Conservation (phyloP, 2,329 filamentous ascomycete genomes). For the Colletotrichum eremochloae region DNA sequence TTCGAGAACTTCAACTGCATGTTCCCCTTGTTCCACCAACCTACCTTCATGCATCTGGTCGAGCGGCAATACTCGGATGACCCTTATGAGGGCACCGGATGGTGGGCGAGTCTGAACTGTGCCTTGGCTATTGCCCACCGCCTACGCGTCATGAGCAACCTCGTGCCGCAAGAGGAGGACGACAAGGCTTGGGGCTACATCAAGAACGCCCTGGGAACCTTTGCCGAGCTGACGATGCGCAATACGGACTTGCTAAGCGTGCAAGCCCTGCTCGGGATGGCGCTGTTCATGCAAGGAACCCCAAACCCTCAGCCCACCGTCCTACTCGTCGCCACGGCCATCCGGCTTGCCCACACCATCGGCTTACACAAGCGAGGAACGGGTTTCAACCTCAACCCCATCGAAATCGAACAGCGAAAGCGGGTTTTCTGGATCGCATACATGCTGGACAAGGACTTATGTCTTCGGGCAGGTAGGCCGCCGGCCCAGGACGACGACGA, state of each 20-base stretch:
- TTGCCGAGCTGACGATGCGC: slow-evolving; percentile 93
- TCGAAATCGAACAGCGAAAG: slow-evolving; percentile 91
- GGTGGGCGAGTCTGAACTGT: slow-evolving; percentile 98
- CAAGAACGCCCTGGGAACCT: slow-evolving; percentile 95
- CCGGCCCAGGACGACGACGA: slow-evolving; percentile 75
- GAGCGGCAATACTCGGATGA: slow-evolving; percentile 93
- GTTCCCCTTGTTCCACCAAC: slow-evolving; percentile 97
- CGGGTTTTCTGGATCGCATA: slow-evolving; percentile 77
- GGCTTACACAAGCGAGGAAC: slow-evolving; percentile 94
- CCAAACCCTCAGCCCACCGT: slow-evolving; percentile 97
- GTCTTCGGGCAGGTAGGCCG: slow-evolving; percentile 70
- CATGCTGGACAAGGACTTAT: slow-evolving; percentile 74
- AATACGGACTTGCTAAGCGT: slow-evolving; percentile 96
- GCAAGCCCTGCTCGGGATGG: slow-evolving; percentile 93
- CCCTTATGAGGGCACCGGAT: slow-evolving; percentile 94
- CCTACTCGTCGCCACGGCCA: slow-evolving; percentile 89
- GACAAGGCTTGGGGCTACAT: slow-evolving; percentile 95
- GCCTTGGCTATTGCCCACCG: slow-evolving; percentile 93
- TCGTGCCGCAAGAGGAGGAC: slow-evolving; percentile 91
- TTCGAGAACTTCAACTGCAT: slow-evolving; percentile 99
- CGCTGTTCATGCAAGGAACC: slow-evolving; percentile 94
- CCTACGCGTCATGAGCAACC: slow-evolving; percentile 93
- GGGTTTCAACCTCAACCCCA: slow-evolving; percentile 91
- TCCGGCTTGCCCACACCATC: slow-evolving; percentile 92
- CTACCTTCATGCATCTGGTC: slow-evolving; percentile 97